These are phyloP conservation scores for Penicillium sp. DNA, from an alignment of 2,329 filamentous ascomycete genomes.

Conservation along the genomic window DNA sequence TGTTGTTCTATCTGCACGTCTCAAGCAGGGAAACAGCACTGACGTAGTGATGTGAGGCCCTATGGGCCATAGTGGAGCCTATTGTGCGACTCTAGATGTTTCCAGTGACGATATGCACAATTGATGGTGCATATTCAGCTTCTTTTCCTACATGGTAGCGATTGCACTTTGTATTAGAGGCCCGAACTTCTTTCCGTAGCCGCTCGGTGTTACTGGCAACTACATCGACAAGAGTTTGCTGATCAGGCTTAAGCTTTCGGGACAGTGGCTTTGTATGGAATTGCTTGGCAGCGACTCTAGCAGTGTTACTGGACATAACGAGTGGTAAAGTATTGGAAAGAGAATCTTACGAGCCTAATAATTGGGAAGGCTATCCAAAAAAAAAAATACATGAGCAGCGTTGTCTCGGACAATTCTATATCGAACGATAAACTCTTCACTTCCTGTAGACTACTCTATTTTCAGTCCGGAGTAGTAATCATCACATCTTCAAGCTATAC, in stretches of 20 bases:
- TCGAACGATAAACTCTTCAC: neutral
- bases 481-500: conserved; percentile 35
- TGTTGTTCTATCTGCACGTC: neutral
- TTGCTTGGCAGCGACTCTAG: no score
- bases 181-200: neutral
- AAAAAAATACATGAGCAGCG: neutral
- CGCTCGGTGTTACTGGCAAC: neutral
- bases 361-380: neutral
- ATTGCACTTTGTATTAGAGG: neutral
- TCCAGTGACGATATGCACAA: neutral
- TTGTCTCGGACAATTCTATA: neutral
- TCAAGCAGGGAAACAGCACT: neutral
- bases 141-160: neutral
- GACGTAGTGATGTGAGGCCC: neutral
- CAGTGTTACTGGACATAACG: neutral
- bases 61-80: neutral
- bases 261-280: neutral
- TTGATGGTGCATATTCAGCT: neutral
- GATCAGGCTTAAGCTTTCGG: neutral
- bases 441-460: no score
- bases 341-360: neutral
- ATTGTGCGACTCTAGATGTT: neutral
- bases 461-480: neutral
- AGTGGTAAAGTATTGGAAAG: neutral
- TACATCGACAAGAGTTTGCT: neutral